Percentiles rank a stretch among this genome's conserved stretches.
These are phyloP conservation scores for Hylodesmum podocarpum DNA, from an alignment of 306 rosid species.

Conservation along the genomic window DNA sequence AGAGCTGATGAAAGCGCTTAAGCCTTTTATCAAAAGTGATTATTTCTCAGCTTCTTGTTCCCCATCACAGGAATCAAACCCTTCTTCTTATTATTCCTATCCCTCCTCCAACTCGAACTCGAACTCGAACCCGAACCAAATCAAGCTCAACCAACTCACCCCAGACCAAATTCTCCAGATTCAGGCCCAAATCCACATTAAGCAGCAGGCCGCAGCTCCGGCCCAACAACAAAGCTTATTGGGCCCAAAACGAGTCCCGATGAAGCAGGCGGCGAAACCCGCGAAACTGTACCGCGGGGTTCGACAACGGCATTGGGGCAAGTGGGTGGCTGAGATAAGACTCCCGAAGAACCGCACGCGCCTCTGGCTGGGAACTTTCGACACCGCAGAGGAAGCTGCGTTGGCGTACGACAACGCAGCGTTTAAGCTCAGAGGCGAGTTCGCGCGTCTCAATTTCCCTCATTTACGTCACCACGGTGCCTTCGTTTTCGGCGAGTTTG, in stretches of 20 bases:
- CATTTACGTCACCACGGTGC: conserved; percentile 53
- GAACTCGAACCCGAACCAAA: no score
- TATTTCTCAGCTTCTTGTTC: conserved; percentile 17
- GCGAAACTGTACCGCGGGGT: conserved; percentile 83
- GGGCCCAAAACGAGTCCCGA: conserved; percentile 52
- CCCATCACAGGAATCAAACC: neutral
- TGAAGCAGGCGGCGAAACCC: conserved; percentile 65
- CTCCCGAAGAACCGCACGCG: conserved; percentile 90
- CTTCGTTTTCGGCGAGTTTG: conserved; percentile 51
- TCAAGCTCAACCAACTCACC: conserved; percentile 74
- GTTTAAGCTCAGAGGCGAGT: conserved; percentile 82
- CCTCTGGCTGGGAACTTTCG: conserved; percentile 97
- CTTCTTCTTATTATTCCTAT: conserved; percentile 12
- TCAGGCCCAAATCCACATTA: conserved; percentile 61
- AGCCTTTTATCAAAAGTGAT: conserved; percentile 69
- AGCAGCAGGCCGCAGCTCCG: conserved; percentile 19
- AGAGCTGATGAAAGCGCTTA: conserved; percentile 75
- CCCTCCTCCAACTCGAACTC: conserved; percentile 24
- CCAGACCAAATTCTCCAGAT: conserved; percentile 76
- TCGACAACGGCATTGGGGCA: conserved; percentile 94
- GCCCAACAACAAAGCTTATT: conserved; percentile 39
- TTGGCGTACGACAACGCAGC: conserved; percentile 90
- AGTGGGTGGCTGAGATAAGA: conserved; percentile 97
- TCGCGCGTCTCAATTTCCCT: conserved; percentile 83
- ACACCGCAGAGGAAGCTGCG: conserved; percentile 89